A percentile compares a stretch with the other conserved stretches of the same genome.
Conservation (phyloP, 148 eudicot species). For the Rhododendron griersonianum region DNA sequence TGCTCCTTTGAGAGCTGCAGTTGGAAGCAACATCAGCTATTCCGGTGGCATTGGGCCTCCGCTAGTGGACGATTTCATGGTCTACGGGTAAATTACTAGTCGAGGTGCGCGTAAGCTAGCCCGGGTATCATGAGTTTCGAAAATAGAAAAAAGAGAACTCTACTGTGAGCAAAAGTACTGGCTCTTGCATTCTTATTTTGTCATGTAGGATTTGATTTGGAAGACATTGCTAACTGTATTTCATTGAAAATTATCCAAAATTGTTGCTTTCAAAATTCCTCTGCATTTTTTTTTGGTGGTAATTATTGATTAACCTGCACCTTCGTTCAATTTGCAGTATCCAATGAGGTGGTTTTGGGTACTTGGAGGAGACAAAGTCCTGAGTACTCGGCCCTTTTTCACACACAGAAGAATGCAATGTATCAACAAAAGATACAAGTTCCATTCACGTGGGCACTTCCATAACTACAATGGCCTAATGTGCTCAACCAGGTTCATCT, state of each 20-base stretch:
- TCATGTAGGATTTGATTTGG: neutral
- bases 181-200: neutral
- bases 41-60: neutral
- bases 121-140: neutral
- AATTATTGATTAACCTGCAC: neutral
- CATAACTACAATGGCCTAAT: neutral
- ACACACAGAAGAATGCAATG: neutral
- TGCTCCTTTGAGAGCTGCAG: neutral
- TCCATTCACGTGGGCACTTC: neutral
- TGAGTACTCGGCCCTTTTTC: neutral
- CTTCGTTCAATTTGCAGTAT: neutral
- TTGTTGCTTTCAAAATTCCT: neutral
- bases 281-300: neutral
- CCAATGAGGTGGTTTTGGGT: conserved; percentile 5
- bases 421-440: neutral
- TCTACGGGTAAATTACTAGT: neutral
- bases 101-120: neutral
- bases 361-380: neutral
- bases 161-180: neutral
- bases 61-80: neutral
- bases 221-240: neutral
- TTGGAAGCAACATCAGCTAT: neutral
- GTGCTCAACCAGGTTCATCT: too few species aligned
- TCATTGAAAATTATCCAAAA: neutral
- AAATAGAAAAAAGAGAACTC: neutral